Evolutionary conservation across 805 yeast species (phyloP).

Genomic region (Sugiyamaella valdiviana): DNA sequence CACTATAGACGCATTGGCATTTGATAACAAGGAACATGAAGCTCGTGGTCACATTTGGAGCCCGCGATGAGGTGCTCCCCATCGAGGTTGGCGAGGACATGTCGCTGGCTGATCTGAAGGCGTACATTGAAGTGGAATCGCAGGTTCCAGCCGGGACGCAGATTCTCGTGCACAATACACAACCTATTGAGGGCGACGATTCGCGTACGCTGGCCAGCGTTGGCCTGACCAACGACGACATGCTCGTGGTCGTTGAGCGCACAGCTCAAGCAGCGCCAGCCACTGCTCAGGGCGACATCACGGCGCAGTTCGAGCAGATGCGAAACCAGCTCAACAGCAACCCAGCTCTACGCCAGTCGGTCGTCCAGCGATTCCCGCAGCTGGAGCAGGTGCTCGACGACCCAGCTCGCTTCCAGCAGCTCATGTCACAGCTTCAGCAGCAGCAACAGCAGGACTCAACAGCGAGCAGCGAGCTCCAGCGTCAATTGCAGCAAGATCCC

Average conservation of each 20-base stretch:
- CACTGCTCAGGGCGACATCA: not conserved
- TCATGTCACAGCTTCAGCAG: constrained; percentile 26
- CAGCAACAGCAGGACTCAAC: constrained; percentile 21
- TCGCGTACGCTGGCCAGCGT: constrained; percentile 40
- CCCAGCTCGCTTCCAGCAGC: constrained; percentile 42
- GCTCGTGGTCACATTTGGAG: constrained; percentile 45
- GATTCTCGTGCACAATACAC: constrained; percentile 44
- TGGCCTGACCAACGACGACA: constrained; percentile 52
- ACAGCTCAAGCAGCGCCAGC: not conserved
- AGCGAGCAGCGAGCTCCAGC: constrained; percentile 42
- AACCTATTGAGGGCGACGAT: constrained; percentile 32
- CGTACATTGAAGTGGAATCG: constrained; percentile 67
- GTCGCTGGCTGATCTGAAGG: constrained; percentile 60
- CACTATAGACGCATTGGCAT: no score
- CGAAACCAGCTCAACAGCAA: constrained; percentile 32
- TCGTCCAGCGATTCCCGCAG: constrained; percentile 41
- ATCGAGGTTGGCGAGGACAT: constrained; percentile 65
- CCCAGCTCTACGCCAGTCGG: constrained; percentile 29
- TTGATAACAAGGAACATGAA: constrained; percentile 39
- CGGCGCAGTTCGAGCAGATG: constrained; percentile 23
- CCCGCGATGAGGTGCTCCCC: constrained; percentile 43
- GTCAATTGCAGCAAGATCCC: constrained; percentile 53
- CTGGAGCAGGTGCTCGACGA: constrained; percentile 43
- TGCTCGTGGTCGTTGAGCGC: constrained; percentile 36
- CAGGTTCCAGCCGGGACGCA: constrained; percentile 44